Conservation (phyloP, 768 basidiomycete species). For the Phylloporus sp. region DNA sequence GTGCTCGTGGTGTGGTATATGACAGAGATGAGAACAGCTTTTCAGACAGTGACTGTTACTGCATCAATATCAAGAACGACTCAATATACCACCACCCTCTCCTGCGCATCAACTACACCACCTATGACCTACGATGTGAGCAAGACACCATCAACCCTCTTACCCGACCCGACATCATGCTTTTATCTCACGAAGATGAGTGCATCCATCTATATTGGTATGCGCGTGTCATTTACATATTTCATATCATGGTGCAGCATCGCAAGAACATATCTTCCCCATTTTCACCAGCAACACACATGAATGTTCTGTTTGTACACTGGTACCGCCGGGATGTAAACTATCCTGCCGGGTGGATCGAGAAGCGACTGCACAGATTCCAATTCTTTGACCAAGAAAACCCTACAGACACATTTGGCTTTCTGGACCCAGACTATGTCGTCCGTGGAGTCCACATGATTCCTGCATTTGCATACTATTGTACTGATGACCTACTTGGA, state of each 20-base stretch:
- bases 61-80: slow-evolving; percentile 19
- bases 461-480: slow-evolving; percentile 19
- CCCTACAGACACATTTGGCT: slow-evolving; percentile 10
- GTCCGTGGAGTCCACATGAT: slow-evolving; percentile 11
- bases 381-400: slow-evolving; percentile 10
- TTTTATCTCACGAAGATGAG: slow-evolving; percentile 24
- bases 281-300: background rate
- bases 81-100: slow-evolving; percentile 19
- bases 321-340: slow-evolving; percentile 20
- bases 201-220: slow-evolving; percentile 37
- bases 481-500: slow-evolving; percentile 8
- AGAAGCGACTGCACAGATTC: slow-evolving; percentile 33
- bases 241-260: slow-evolving; percentile 8
- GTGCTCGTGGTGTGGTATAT: slow-evolving; percentile 8
- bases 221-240: slow-evolving; percentile 13
- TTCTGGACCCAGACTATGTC: slow-evolving; percentile 11
- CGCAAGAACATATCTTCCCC: background rate
- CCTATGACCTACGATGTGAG: slow-evolving; percentile 20
- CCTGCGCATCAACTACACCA: slow-evolving; percentile 25
- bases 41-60: slow-evolving; percentile 15
- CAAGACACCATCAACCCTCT: slow-evolving; percentile 39
- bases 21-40: slow-evolving; percentile 28
- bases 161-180: slow-evolving; percentile 34
- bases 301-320: slow-evolving; percentile 28
- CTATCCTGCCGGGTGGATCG: slow-evolving; percentile 24